phyloP scores from a whole-genome alignment of 225 moss, liverwort and hornwort species.

The Antitrichia curtipendula region DNA sequence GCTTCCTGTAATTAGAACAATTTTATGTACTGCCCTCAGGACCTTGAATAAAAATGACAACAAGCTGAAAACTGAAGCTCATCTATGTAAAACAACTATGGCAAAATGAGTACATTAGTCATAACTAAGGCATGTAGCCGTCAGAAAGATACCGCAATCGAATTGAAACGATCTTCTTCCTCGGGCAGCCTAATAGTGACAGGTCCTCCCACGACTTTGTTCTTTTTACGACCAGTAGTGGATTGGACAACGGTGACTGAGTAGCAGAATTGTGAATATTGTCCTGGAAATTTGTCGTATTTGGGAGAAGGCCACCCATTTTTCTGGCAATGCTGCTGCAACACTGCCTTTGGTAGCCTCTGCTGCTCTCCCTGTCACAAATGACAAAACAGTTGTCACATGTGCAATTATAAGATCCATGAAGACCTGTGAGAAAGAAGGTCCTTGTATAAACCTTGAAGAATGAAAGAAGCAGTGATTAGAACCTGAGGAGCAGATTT shows the following conservation, averaged over 20 bases:
- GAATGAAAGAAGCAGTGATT: background rate
- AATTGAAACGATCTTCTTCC: slow-evolving; percentile 66
- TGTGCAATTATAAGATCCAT: background rate
- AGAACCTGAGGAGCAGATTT: slow-evolving; percentile 67
- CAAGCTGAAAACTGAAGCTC: background rate
- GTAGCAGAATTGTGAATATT: slow-evolving; percentile 58
- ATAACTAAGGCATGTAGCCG: background rate
- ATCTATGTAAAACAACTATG: background rate
- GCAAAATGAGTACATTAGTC: background rate
- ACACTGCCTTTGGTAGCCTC: slow-evolving; percentile 86
- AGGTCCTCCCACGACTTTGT: slow-evolving; percentile 78
- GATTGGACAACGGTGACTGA: slow-evolving; percentile 86
- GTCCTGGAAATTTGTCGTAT: slow-evolving; percentile 74
- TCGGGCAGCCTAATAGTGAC: slow-evolving; percentile 73
- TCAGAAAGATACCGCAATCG: slow-evolving; percentile 56
- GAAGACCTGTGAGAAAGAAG: background rate
- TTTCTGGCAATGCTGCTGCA: slow-evolving; percentile 98
- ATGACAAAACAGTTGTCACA: background rate
- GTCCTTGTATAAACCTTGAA: background rate
- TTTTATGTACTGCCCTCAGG: background rate
- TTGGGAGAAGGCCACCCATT: slow-evolving; percentile 94
- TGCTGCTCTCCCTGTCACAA: slow-evolving; percentile 54
- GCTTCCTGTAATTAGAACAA: slow-evolving; percentile 55
- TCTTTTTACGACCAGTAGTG: slow-evolving; percentile 90
- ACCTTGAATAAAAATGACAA: background rate